These are phyloP conservation scores for Plenodomus tracheiphilus DNA, from an alignment of 2,329 filamentous ascomycete species.

Conservation along the genomic window DNA sequence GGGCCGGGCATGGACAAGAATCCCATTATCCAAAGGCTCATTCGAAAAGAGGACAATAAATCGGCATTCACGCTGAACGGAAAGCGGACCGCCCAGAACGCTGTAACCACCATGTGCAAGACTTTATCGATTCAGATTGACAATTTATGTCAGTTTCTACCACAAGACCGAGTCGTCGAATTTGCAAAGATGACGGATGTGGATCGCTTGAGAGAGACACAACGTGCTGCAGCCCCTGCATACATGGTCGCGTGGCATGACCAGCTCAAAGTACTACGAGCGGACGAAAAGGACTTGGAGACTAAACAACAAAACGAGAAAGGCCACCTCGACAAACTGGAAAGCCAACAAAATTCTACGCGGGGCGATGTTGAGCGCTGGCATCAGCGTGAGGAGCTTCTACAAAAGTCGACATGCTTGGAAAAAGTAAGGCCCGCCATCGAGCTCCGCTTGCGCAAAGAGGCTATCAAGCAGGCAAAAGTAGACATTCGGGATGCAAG, in stretches of 20 bases:
- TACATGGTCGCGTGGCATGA: slow-evolving; percentile 81
- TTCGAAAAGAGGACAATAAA: slow-evolving; percentile 80
- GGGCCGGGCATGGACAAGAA: slow-evolving; percentile 63
- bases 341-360: slow-evolving; percentile 73
- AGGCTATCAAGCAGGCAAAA: slow-evolving; percentile 57
- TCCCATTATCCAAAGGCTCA: slow-evolving; percentile 72
- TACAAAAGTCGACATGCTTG: slow-evolving; percentile 64
- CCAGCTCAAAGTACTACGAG: slow-evolving; percentile 70
- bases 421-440: slow-evolving; percentile 68
- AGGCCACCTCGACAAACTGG: slow-evolving; percentile 67
- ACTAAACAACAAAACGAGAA: slow-evolving; percentile 60
- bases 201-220: slow-evolving; percentile 80
- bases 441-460: slow-evolving; percentile 62
- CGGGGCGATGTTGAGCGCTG: slow-evolving; percentile 82
- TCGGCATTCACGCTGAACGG: slow-evolving; percentile 79
- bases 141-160: slow-evolving; percentile 95
- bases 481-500: slow-evolving; percentile 58
- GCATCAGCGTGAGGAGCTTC: slow-evolving; percentile 72
- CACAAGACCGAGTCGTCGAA: slow-evolving; percentile 92
- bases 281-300: slow-evolving; percentile 67
- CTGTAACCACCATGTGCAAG: slow-evolving; percentile 68
- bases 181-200: slow-evolving; percentile 84
- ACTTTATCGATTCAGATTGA: slow-evolving; percentile 90
- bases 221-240: slow-evolving; percentile 81
- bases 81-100: slow-evolving; percentile 61